phyloP scores from a whole-genome alignment of 768 basidiomycete species.

The Tulasnella sp. region DNA sequence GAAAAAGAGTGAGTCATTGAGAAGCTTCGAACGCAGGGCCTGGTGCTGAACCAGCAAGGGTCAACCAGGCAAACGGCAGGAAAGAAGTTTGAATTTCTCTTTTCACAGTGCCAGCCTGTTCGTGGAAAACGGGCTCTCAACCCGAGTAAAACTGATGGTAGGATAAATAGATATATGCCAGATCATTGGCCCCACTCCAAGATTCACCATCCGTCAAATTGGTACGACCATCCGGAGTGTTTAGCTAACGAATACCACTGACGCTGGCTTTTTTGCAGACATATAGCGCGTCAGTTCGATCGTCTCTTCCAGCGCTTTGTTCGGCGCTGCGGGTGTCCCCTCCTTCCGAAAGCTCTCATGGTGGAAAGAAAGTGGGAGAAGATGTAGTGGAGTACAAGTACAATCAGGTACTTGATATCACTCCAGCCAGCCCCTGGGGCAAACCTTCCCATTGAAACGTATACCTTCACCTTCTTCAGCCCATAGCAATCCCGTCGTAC shows the following conservation, averaged over 20 bases:
- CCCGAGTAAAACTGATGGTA: background rate
- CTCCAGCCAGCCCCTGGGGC: too few species aligned
- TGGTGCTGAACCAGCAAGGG: background rate
- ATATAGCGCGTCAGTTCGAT: conserved; percentile 70
- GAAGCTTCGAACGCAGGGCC: background rate
- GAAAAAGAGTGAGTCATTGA: conserved; percentile 50
- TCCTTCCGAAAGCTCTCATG: conserved; percentile 55
- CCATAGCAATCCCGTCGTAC: conserved; percentile 78
- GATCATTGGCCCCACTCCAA: conserved; percentile 69
- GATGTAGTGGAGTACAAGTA: conserved; percentile 67
- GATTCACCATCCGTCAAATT: conserved; percentile 85
- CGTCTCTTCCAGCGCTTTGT: conserved; percentile 74
- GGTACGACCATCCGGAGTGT: too few species aligned
- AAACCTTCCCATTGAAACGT: too few species aligned
- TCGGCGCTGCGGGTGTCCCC: conserved; percentile 77
- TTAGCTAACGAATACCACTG: conserved; percentile 23
- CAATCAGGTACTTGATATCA: too few species aligned
- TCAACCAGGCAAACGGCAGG: conserved; percentile 66
- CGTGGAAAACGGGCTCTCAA: background rate
- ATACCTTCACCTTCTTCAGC: too few species aligned
- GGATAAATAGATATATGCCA: conserved; percentile 54
- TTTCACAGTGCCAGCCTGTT: conserved; percentile 79
- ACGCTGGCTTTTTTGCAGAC: conserved; percentile 35
- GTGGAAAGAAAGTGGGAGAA: conserved; percentile 60
- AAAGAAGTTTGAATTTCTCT: conserved; percentile 73